These are phyloP conservation scores for Candida boleticola DNA, from an alignment of 805 yeast species.

Conservation along the genomic window DNA sequence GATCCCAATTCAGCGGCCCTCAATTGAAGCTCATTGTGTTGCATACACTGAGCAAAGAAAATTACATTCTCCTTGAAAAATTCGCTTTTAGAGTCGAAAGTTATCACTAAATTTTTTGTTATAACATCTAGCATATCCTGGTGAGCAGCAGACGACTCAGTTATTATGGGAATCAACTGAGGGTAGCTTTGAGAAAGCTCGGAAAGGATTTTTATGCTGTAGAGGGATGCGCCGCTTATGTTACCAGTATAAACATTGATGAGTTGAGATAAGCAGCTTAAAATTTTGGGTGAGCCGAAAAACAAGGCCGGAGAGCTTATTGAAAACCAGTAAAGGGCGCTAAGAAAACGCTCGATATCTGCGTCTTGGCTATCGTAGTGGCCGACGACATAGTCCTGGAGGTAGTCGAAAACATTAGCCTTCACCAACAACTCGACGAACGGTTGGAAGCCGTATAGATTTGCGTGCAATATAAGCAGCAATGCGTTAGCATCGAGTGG, in stretches of 20 bases:
- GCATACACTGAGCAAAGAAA: constrained; percentile 1
- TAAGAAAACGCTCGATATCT: neutral
- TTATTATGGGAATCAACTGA: neutral
- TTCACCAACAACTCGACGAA: neutral
- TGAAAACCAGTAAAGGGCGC: neutral
- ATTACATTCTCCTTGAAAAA: neutral
- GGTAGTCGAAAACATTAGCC: neutral
- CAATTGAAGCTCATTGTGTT: neutral
- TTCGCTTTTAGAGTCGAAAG: neutral
- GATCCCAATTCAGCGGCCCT: constrained; percentile 1
- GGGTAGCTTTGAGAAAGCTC: neutral
- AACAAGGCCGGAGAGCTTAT: neutral
- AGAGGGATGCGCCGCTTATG: neutral
- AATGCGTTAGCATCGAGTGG: neutral
- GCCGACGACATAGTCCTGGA: neutral
- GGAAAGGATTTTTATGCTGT: neutral
- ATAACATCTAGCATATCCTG: constrained; percentile 1
- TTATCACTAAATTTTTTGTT: constrained; percentile 1
- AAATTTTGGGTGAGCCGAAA: neutral
- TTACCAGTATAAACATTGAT: neutral
- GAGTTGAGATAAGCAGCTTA: neutral
- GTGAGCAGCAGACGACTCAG: neutral
- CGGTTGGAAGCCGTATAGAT: neutral
- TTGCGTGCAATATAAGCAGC: neutral
- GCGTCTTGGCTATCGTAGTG: too few species aligned